Evolutionary conservation across 257 asterid genomes (phyloP).

Genomic region (Petunia axillaris): DNA sequence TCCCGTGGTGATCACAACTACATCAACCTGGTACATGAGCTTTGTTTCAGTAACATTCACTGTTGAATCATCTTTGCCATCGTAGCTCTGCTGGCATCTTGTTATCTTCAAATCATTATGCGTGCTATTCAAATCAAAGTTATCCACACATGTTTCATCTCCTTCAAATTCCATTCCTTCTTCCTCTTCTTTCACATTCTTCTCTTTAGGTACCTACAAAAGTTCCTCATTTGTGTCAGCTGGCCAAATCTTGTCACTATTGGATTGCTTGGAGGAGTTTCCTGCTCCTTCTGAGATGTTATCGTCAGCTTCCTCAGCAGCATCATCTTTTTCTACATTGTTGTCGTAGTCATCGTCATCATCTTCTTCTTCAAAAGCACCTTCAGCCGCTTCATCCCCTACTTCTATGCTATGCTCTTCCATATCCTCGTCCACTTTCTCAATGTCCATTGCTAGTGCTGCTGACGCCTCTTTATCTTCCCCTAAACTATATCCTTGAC

Average conservation of each 20-base stretch:
- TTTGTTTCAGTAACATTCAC: constrained; percentile 27
- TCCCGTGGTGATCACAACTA: constrained; percentile 20
- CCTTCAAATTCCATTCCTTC: constrained; percentile 41
- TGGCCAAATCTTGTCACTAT: constrained; percentile 44
- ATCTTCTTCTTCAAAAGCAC: not conserved
- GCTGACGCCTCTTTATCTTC: too few species aligned
- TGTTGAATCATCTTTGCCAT: constrained; percentile 19
- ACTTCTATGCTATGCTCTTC: constrained; percentile 4
- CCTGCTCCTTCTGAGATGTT: constrained; percentile 39
- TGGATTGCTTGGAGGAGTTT: constrained; percentile 45
- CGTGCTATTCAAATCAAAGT: not conserved
- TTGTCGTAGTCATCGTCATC: constrained; percentile 25
- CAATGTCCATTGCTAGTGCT: not conserved
- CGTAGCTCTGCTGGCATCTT: not conserved
- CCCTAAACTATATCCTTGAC: too few species aligned
- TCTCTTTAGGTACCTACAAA: constrained; percentile 10
- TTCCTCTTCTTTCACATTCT: constrained; percentile 34
- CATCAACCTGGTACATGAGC: constrained; percentile 28
- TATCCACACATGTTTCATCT: constrained; percentile 22
- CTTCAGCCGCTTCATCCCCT: not conserved
- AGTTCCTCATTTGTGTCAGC: constrained; percentile 35
- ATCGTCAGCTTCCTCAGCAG: constrained; percentile 39
- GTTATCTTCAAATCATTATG: not conserved
- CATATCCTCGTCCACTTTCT: not conserved
- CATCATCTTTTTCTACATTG: constrained; percentile 27